Percentiles rank a stretch among this genome's conserved stretches.
These are phyloP conservation scores for Cercis canadensis DNA, from an alignment of 306 rosid genomes.

Conservation along the genomic window DNA sequence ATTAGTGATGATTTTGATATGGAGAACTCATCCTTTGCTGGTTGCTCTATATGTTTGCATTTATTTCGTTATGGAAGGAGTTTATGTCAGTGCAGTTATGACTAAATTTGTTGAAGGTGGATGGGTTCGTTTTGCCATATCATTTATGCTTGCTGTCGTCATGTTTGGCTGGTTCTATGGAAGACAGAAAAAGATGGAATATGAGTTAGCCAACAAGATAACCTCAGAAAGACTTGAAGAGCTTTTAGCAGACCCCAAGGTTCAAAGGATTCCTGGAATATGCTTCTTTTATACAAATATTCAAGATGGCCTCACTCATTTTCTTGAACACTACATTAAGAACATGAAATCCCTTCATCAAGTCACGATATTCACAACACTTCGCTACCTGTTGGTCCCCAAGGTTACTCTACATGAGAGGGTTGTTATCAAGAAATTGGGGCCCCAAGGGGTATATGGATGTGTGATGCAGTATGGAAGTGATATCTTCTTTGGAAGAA, in stretches of 20 bases:
- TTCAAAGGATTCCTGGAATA: constrained; percentile 75
- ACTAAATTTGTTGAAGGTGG: constrained; percentile 80
- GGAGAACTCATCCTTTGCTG: constrained; percentile 63
- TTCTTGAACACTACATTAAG: constrained; percentile 70
- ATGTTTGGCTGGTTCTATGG: constrained; percentile 91
- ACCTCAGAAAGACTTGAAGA: constrained; percentile 55
- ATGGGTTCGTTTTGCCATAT: constrained; percentile 89
- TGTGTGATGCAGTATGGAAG: constrained; percentile 79
- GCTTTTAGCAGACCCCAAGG: constrained; percentile 55
- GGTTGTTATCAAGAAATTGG: constrained; percentile 52
- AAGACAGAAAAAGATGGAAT: constrained; percentile 68
- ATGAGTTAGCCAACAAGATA: constrained; percentile 69
- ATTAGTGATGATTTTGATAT: constrained; percentile 80
- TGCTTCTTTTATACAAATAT: constrained; percentile 79
- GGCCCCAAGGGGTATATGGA: constrained; percentile 62
- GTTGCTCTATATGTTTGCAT: constrained; percentile 59
- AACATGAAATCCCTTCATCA: constrained; percentile 75
- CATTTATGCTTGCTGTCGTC: constrained; percentile 71
- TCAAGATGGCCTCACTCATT: constrained; percentile 75
- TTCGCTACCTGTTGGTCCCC: constrained; percentile 63
- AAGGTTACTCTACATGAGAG: constrained; percentile 73
- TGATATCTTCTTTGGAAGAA: too few species aligned
- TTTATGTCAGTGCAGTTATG: constrained; percentile 79
- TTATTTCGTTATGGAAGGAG: constrained; percentile 75
- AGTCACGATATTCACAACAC: constrained; percentile 72